Percentiles rank a stretch among this genome's conserved stretches.
Conservation (phyloP, 73 alveolate species). For the Tetrahymena malaccensis region DNA sequence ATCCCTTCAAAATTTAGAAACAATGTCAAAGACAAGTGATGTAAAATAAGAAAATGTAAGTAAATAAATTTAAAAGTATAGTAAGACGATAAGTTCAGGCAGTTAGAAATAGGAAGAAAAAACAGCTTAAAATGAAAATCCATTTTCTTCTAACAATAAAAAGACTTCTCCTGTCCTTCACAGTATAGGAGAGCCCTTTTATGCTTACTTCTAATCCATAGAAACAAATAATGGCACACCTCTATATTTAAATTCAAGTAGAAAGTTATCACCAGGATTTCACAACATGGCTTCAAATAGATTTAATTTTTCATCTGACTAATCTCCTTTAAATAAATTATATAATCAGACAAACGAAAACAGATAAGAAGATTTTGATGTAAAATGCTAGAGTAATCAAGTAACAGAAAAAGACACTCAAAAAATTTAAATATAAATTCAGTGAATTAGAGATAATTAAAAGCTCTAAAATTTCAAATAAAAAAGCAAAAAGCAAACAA, state of each 20-base stretch:
- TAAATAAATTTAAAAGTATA: too few species aligned
- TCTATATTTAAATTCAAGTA: background rate
- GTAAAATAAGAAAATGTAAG: background rate
- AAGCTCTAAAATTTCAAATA: background rate
- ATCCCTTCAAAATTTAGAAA: background rate
- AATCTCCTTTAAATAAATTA: background rate
- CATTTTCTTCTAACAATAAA: background rate
- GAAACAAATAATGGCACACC: background rate
- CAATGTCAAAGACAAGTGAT: background rate
- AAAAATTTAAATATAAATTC: too few species aligned
- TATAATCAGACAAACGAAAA: background rate
- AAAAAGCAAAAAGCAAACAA: too few species aligned
- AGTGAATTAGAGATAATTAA: background rate
- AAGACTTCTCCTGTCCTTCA: background rate
- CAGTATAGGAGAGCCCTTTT: background rate
- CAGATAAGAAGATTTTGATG: background rate
- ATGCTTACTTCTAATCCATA: background rate
- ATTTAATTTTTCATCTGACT: background rate
- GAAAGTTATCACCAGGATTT: background rate
- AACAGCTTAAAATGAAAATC: background rate
- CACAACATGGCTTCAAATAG: background rate
- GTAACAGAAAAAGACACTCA: background rate
- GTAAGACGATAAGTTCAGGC: background rate
- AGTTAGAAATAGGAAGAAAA: too few species aligned
- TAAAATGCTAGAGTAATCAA: too few species aligned